Percentiles rank a stretch among this genome's conserved stretches.
phyloP scores from a whole-genome alignment of 768 basidiomycete genomes.

The Pleurotus sapidus region DNA sequence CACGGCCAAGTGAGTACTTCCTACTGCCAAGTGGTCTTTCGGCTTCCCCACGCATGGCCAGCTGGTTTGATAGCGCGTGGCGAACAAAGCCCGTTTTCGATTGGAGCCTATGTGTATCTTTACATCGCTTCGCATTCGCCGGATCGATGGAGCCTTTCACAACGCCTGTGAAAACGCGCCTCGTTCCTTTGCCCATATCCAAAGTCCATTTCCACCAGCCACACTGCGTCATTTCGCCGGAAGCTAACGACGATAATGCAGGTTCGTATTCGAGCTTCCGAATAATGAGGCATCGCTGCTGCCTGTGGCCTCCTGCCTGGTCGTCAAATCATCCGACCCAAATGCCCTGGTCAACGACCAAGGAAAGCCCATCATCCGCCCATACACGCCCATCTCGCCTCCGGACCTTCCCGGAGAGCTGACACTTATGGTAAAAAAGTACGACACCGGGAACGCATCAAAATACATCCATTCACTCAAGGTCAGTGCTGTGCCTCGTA shows the following conservation, averaged over 20 bases:
- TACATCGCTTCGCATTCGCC: too few species aligned
- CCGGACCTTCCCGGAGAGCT: constrained; percentile 75
- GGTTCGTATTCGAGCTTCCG: constrained; percentile 80
- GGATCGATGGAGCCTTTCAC: too few species aligned
- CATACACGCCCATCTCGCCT: constrained; percentile 90
- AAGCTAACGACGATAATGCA: constrained; percentile 19
- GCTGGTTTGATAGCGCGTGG: too few species aligned
- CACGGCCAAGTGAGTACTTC: constrained; percentile 59
- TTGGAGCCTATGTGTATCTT: too few species aligned
- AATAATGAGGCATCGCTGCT: constrained; percentile 75
- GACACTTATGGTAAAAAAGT: constrained; percentile 80
- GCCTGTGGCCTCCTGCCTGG: constrained; percentile 74
- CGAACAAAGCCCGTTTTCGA: too few species aligned
- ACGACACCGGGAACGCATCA: constrained; percentile 80
- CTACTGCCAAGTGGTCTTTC: too few species aligned
- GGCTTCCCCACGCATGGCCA: too few species aligned
- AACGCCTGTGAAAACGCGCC: too few species aligned
- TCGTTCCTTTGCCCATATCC: too few species aligned
- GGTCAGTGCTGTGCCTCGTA: constrained; percentile 22
- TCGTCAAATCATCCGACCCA: constrained; percentile 72
- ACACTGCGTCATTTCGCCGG: too few species aligned
- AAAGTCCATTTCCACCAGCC: too few species aligned
- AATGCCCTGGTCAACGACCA: constrained; percentile 66
- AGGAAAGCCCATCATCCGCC: constrained; percentile 85
- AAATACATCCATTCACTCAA: constrained; percentile 79